These are phyloP conservation scores for Crithidia sp. DNA, from an alignment of 208 protist species.

Conservation along the genomic window DNA sequence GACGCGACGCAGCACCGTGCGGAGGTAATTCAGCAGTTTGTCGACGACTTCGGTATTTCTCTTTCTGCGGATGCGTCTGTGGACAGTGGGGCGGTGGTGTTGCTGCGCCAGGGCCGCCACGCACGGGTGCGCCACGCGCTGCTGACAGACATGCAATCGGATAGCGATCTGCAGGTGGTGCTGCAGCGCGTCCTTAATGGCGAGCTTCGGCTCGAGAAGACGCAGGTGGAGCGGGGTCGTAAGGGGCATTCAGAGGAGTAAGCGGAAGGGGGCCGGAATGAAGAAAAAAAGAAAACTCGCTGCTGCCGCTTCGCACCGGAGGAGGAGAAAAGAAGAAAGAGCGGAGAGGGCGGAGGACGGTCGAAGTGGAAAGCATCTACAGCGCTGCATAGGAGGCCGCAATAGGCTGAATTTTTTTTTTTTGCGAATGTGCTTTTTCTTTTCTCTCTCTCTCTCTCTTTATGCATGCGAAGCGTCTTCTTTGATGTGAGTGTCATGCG, in stretches of 20 bases:
- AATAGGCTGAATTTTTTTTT: no score
- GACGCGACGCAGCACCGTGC: conserved; percentile 34
- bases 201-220: conserved; percentile 22
- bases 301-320: no score
- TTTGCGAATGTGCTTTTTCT: no score
- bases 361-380: no score
- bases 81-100: conserved; percentile 24
- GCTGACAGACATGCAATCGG: conserved; percentile 21
- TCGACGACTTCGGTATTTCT: conserved; percentile 17
- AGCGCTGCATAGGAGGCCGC: no score
- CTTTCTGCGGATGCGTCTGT: background rate
- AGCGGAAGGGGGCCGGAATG: background rate
- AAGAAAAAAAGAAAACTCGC: no score
- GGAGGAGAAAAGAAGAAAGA: no score
- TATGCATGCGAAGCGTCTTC: no score
- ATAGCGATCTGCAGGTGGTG: conserved; percentile 22
- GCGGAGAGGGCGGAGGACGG: no score
- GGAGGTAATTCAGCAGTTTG: conserved; percentile 14
- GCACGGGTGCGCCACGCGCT: conserved; percentile 27
- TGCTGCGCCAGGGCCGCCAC: conserved; percentile 43
- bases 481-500: no score
- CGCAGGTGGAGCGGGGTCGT: background rate
- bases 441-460: no score
- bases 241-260: background rate
- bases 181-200: conserved; percentile 44